Evolutionary conservation across 2,329 filamentous ascomycete genomes (phyloP), one percentile per base, ranked within the genome.

Genomic region (Arthrinium puccinioides): DNA sequence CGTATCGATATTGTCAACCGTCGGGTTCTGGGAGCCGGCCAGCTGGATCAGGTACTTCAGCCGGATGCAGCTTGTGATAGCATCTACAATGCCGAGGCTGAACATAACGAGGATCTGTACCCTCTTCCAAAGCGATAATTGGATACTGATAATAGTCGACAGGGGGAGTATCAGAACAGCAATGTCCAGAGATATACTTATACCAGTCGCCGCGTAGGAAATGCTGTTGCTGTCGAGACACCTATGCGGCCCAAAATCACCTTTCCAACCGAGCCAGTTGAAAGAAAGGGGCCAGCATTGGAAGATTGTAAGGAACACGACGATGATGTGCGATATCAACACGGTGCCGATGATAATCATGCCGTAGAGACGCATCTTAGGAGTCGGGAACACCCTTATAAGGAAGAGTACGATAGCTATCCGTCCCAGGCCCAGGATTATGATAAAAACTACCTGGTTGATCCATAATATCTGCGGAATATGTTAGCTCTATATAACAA

Each of bases 351-450:
- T 43, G 11, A 42, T 27, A 4, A 40, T 32, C 27, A 32, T 36
- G 13, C 38, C 38, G 9, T 37, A 26, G 16, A 13, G 27, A n/a
- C 21, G 32, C 15, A 45, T 43, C 13, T n/a, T 23, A n/a, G 21
- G 16, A 8, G 29, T n/a, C 18, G 37, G n/a, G 18, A 45, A 45
- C 26, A 42, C 36, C 7, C 41, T 36, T 6, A 41, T 27, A 19
- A 44, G 38, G 26, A 45, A 45, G 20, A 41, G 20, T 11, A 45
- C 38, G 11, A 45, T 27, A 14, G 58, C 52, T 10, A 61, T 38
- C 38, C 62, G 59, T 13, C 55, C 53, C n/a, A 58, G 41, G n/a
- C 50, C 47, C 21, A 59, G 32, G 18, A 42, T 28, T 53, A 21
- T 24, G 11, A 31, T 38, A 21, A 37, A 41, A 6, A 40, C 26